A percentile compares a stretch with the other conserved stretches of the same genome.
phyloP scores from a whole-genome alignment of 1,139 yeast genomes.

The Sugiyamaella paludigena region DNA sequence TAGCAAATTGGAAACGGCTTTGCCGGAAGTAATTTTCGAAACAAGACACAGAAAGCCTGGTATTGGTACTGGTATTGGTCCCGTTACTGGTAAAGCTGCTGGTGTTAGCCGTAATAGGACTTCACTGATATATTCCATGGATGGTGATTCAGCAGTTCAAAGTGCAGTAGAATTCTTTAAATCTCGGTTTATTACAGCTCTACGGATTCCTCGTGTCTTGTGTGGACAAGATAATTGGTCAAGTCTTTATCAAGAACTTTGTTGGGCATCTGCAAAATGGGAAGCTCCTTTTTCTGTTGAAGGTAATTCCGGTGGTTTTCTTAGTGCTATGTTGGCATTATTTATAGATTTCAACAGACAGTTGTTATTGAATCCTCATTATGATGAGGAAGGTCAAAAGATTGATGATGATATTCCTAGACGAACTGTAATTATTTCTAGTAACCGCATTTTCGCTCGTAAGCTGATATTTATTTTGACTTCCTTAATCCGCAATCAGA shows the following conservation, averaged over 20 bases:
- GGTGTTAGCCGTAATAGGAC: background rate
- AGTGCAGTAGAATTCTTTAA: constrained; percentile 26
- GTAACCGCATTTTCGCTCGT: constrained; percentile 26
- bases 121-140: constrained; percentile 6
- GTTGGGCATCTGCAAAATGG: constrained; percentile 21
- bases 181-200: constrained; percentile 24
- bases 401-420: constrained; percentile 19
- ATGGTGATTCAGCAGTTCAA: constrained; percentile 19
- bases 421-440: constrained; percentile 29
- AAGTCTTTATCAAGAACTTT: constrained; percentile 26
- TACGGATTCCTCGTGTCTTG: constrained; percentile 32
- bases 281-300: constrained; percentile 13
- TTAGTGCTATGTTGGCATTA: constrained; percentile 23
- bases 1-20: constrained; percentile 14
- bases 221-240: constrained; percentile 34
- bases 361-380: constrained; percentile 2
- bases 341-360: constrained; percentile 23
- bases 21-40: constrained; percentile 21
- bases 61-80: background rate
- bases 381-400: constrained; percentile 5
- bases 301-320: constrained; percentile 16
- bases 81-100: background rate
- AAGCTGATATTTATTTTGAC: constrained; percentile 29
- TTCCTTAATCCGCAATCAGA: constrained; percentile 24
- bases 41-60: background rate